Base-by-base conservation (phyloP, 495 filamentous ascomycete genomes). In the Aspergillus baeticus region DNA sequence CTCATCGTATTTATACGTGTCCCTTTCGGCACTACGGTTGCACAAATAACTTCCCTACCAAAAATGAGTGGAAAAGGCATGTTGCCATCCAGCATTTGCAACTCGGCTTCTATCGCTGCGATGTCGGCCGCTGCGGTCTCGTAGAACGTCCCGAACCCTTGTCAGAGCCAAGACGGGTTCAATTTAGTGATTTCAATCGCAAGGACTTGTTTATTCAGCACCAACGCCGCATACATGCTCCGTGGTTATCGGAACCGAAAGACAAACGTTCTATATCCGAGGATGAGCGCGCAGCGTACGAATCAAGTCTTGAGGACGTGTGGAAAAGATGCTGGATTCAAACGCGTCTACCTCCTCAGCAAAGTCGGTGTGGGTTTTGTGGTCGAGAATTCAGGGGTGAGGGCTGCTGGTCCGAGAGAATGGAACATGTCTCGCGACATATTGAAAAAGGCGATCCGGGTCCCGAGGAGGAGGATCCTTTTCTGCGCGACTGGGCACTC, bases 31-130 rank as follows among this genome's bases (percentile, higher is more conserved):
- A 83, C 50, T 94, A 93, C 55, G 89, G 86, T 13, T 98, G 93
- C 67, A 67, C 67, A 5, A 90, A 88, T 60, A 91, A 84, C 0
- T 97, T 98, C 63, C 85, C 84, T 6, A 91, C 89, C 34, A 96
- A 96, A 68, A 96, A 96, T 62, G 93, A 98, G 68, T 98, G 93
- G 93, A 95, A 96, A 68, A 85, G 92, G 0, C 92, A 98, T 69
- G 85, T 94, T 61, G 73, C 72, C 26, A 87, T 87, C 2, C 88
- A 96, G 65, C 92, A 98, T 66, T 74, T 96, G 26, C 81, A 85
- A 49, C 78, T 91, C 10, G 75, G 84, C 38, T 90, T 87, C 74
- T 98, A 87, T 81, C 80, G 87, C 59, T 98, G 92, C 72, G 81
- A 88, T 50, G 76, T 90, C 20, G 81, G 79, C 36, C 66, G 71